Base-by-base conservation (phyloP, 768 basidiomycete species). In the Lentinula lateritia region DNA sequence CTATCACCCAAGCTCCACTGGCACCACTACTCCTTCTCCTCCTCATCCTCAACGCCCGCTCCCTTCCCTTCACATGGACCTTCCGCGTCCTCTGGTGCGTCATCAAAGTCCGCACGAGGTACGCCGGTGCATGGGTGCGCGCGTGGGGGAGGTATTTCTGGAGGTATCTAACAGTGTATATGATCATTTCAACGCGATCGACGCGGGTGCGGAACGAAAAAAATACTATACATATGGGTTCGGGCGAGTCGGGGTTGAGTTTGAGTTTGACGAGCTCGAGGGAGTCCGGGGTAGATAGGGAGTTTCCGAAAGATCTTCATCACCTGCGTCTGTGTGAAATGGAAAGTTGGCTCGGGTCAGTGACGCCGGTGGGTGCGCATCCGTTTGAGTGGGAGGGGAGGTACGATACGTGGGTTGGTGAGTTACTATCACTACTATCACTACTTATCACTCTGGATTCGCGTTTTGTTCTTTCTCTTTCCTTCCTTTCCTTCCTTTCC, bases 291-390 rank as follows among this genome's bases (percentile, higher is more conserved):
- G 23, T 23, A 23, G 23, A 23, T 23, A 23, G 2, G 23, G 23
- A 23, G 2, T 23, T 23, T 23, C 23, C 2, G 23, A 23, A 23
- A 23, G 23, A 23, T 23, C 23, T 23, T 23, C 23, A 23, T 2
- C 32, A 7, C 6, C 36, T 23, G 7, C 38, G 43, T 10, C 32
- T 42, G 20, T 13, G 6, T 3, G 52, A 61, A 35, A 45, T 45
- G 53, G 52, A 56, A 34, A 8, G 6, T 0, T 61, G 61, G 61
- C 34, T 61, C 18, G 53, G 43, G 12, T 48, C 46, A 9, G 41
- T 61, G 5, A 50, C 61, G 28, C 61, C 61, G 7, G 45, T 61
- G n/a, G 61, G 61, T 15, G 41, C 15, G 3, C 41, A 55, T 23
- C 61, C 53, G 28, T 56, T 56, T n/a, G 41, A 55, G 28, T 52